Evolutionary conservation across 805 yeast genomes (phyloP), one percentile per base, ranked within the genome.

Genomic region (Wickerhamomyces ciferrii): DNA sequence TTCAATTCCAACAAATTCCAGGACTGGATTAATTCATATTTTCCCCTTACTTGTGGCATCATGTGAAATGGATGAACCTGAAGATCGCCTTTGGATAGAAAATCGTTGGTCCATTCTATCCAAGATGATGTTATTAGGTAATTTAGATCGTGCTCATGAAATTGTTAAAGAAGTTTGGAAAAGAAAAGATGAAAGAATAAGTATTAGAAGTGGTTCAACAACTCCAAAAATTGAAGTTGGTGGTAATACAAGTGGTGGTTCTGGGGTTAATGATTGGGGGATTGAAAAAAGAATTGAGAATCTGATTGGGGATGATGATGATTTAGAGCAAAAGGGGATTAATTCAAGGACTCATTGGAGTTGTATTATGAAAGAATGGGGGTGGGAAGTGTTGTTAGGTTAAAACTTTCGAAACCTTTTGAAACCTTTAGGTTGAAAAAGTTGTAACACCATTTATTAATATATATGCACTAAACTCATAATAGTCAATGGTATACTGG

Each of bases 151-250:
- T 27, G 81, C 88, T 0, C 67, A 78, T 45, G 87, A 83, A 53
- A 85, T 83, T 11, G 83, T 83, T 32, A 76, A 79, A 49, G 90
- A 83, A 58, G 87, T 82, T 10, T 83, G 90, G 90, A 66, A 74
- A 35, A 62, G 89, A 20, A 79, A 79, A 47, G 85, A 82, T 38
- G 18, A 5, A 13, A 25, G 25, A n/a, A 17, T 5, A 17, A 8
- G n/a, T n/a, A n/a, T n/a, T n/a, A n/a, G n/a, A n/a, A n/a, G n/a
- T n/a, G n/a, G n/a, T n/a, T n/a, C n/a, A n/a, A n/a, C n/a, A n/a
- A n/a, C n/a, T n/a, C n/a, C n/a, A n/a, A n/a, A n/a, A n/a, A n/a
- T n/a, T n/a, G n/a, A n/a, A n/a, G n/a, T n/a, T n/a, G 38, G 45
- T n/a, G 35, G 21, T 15, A 36, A 36, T 17, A 37, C 47, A 29